Evolutionary conservation across 116 monocot species (phyloP), one percentile per base, ranked within the genome.

Genomic region (Cymodocea nodosa): DNA sequence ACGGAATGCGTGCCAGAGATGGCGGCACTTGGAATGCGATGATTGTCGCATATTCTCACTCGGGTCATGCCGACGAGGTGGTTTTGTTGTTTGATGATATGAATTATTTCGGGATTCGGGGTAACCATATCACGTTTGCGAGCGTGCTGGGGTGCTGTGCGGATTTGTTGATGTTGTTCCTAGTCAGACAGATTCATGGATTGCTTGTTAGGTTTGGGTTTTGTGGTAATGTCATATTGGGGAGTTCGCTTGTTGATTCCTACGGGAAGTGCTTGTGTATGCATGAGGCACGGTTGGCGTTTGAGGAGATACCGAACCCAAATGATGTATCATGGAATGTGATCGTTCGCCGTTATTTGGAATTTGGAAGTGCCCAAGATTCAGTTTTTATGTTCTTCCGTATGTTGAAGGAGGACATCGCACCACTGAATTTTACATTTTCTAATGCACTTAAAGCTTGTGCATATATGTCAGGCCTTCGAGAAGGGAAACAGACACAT

Each of bases 11-110:
- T 9, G 40, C 17, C 6, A 75, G 79, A 39, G 75, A 86, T 51
- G 82, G 82, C n/a, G 89, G 84, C 60, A 78, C 86, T 6, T 89
- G 89, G 82, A 89, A 89, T 67, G 78, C 89, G 67, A 70, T 94
- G 51, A 78, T 94, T 65, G 59, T 78, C 34, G 78, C 82, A 0
- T 86, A 73, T 64, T 57, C 77, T 56, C 63, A 67, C 14, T 20
- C 62, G 9, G 82, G 74, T 5, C 48, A 23, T 15, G 57, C 89
- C 4, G 52, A 7, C 3, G 75, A 82, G 1, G 86, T 72, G 4
- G 2, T 86, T 0, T 36, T 36, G 20, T 22, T 84, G 18, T 94
- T 94, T 60, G 34, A 52, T 6, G 52, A 14, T 12, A 86, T 94
- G 94, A 60, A 71, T 36, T 17, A 8, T 4, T 17, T 23, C 1